Evolutionary conservation across 805 yeast genomes (phyloP).

Genomic region (Ogataea populi-albae): DNA sequence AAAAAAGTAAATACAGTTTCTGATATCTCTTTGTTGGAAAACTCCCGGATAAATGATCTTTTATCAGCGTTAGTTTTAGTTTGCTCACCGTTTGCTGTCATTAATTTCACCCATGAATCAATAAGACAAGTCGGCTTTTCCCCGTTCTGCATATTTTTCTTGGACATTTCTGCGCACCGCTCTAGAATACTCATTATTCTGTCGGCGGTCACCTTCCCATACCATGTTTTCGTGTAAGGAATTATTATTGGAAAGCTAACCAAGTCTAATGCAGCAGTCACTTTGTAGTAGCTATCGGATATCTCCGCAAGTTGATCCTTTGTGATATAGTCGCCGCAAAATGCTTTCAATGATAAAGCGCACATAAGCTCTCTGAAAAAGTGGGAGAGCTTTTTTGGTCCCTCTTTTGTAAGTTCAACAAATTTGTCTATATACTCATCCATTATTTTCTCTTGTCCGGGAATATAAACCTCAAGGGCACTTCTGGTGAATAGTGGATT

Average conservation of each 20-base stretch:
- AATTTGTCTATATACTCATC: slow-evolving; percentile 75
- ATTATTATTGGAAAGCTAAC: slow-evolving; percentile 96
- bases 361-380: slow-evolving; percentile 95
- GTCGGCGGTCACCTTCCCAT: slow-evolving; percentile 91
- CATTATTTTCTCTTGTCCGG: slow-evolving; percentile 80
- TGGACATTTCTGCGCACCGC: slow-evolving; percentile 83
- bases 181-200: slow-evolving; percentile 91
- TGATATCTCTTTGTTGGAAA: slow-evolving; percentile 86
- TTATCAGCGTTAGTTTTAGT: slow-evolving; percentile 50
- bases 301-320: slow-evolving; percentile 84
- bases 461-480: slow-evolving; percentile 82
- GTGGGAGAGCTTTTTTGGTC: slow-evolving; percentile 78
- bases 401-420: slow-evolving; percentile 50
- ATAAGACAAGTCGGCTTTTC: slow-evolving; percentile 83
- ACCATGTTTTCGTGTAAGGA: slow-evolving; percentile 97
- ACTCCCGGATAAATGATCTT: slow-evolving; percentile 69
- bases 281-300: slow-evolving; percentile 88
- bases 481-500: slow-evolving; percentile 84
- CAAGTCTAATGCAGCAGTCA: slow-evolving; percentile 94
- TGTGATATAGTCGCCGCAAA: slow-evolving; percentile 93
- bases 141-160: slow-evolving; percentile 70
- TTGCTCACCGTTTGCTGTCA: slow-evolving; percentile 65
- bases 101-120: slow-evolving; percentile 91
- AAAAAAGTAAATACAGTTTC: slow-evolving; percentile 95
- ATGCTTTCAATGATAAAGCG: slow-evolving; percentile 87